These are phyloP conservation scores for Lecanicillium sp. DNA, from an alignment of 2,329 filamentous ascomycete species.

Conservation along the genomic window DNA sequence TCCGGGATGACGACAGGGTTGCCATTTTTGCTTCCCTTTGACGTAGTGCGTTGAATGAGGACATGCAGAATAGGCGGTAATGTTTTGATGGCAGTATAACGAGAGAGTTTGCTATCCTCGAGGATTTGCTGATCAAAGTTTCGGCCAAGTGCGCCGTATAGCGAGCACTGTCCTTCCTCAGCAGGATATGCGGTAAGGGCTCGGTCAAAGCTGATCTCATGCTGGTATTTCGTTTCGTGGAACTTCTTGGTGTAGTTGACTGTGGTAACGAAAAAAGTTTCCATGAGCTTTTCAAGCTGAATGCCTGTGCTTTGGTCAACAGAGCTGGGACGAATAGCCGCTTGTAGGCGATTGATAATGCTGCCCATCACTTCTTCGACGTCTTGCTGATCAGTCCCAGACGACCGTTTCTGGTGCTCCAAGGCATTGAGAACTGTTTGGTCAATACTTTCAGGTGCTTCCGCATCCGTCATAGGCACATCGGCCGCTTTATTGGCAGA, in stretches of 20 bases:
- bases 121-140: conserved; percentile 76
- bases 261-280: conserved; percentile 56
- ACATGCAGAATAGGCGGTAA: conserved; percentile 82
- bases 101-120: conserved; percentile 52
- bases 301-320: conserved; percentile 57
- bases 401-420: conserved; percentile 36
- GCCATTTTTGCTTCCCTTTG: conserved; percentile 65
- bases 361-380: conserved; percentile 94
- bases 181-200: conserved; percentile 54
- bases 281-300: conserved; percentile 72
- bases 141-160: conserved; percentile 79
- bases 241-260: conserved; percentile 51
- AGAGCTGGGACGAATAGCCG: conserved; percentile 68
- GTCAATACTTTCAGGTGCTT: conserved; percentile 31
- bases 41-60: conserved; percentile 76
- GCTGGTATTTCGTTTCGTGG: conserved; percentile 29
- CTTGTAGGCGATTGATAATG: conserved; percentile 82
- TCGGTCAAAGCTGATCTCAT: conserved; percentile 48
- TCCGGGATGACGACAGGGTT: conserved; percentile 74
- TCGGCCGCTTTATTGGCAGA: conserved; percentile 10
- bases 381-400: conserved; percentile 72
- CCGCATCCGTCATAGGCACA: conserved; percentile 21
- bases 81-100: conserved; percentile 63
- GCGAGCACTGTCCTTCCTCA: conserved; percentile 42
- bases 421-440: conserved; percentile 36